Base-by-base conservation (phyloP, 768 basidiomycete species). In the Clavaria fumosa region DNA sequence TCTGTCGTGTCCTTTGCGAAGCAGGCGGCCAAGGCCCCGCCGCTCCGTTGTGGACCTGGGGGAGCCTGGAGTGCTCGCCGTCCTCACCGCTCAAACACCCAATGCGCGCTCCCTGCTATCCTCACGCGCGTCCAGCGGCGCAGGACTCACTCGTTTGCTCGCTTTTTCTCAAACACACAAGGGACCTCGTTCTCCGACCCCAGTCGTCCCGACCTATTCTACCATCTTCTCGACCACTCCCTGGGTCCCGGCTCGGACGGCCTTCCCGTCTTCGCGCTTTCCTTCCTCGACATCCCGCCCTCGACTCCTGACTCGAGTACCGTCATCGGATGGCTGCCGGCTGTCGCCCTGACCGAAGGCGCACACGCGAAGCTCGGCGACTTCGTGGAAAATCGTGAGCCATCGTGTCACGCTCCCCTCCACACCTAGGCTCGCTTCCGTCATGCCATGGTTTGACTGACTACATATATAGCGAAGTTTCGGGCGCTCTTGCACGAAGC, bases 261-360 rank as follows among this genome's bases (percentile, higher is more conserved):
- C 1, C 44, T 52, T 2, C 69, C 73, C 5, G 67, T 66, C 3
- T 82, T 71, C 48, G 79, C 78, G 0, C 47, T 85, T 2, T 80
- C 79, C 1, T 81, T 83, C 40, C 58, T 78, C 5, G 38, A 64
- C 1, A 44, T 54, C 14, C 56, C 63, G 6, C 74, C 75, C 0
- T 52, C 61, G 2, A 50, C 52, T 1, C 45, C 59, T 2, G 60
- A 65, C 15, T 75, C 76, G 5, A 52, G 58, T 19, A 64, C 69
- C 4, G 54, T 84, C 7, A 57, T 84, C 15, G 82, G 82, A 3
- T 82, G 75, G 75, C 54, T 85, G 5, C 78, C 78, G 10, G 78
- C 76, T 31, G 41, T 37, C 26, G 44, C 53, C 7, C 50, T 52
- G 19, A 41, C 37, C 17, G 51, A 42, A 2, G 49, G 50, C 15